Evolutionary conservation across 352 stramenopile genomes (phyloP), one percentile per base, ranked within the genome.

Genomic region (Pelagophyceae sp.): DNA sequence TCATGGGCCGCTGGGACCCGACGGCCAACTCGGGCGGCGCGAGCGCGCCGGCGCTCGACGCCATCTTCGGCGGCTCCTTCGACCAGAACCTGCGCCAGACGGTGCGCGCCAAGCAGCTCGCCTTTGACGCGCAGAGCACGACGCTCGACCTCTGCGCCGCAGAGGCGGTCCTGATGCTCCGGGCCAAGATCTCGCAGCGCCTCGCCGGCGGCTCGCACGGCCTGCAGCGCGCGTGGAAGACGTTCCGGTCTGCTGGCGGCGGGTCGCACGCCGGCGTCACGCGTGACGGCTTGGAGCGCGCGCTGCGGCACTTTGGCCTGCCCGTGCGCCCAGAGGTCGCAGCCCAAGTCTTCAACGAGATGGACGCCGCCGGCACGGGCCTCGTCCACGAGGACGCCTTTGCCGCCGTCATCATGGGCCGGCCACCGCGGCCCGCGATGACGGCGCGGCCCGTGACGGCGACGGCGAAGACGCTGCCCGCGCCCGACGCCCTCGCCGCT

Each of bases 161-260:
- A 11, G 45, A 54, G 11, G 61, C 29, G 61, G 1, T 40, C 3
- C n/a, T 37, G 3, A 3, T 27, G 29, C 61, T 71, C 29, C 61
- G 61, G 5, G 1, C 3, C n/a, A 25, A 15, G 3, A 71, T 71
- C 61, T 27, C 29, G 29, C 61, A 71, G 61, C 61, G 61, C 15
- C 33, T 71, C 29, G 11, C 17, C 15, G 37, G n/a, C n/a, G 61
- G 61, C 5, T 31, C 61, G n/a, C 37, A 71, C 33, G 61, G 61
- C 33, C 61, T 71, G n/a, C 37, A 40, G 61, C 29, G 61, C 11
- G 37, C n/a, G n/a, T 71, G 61, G 61, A 40, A 40, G n/a, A 31
- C 37, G 61, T 71, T 71, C 61, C 61, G 61, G n/a, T 40, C 19
- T 37, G 29, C 61, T 17, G 61, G 61, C 61, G 61, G 61, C 61